These are phyloP conservation scores for Talaromyces rugulosus DNA, from an alignment of 2,329 filamentous ascomycete genomes.

Conservation along the genomic window DNA sequence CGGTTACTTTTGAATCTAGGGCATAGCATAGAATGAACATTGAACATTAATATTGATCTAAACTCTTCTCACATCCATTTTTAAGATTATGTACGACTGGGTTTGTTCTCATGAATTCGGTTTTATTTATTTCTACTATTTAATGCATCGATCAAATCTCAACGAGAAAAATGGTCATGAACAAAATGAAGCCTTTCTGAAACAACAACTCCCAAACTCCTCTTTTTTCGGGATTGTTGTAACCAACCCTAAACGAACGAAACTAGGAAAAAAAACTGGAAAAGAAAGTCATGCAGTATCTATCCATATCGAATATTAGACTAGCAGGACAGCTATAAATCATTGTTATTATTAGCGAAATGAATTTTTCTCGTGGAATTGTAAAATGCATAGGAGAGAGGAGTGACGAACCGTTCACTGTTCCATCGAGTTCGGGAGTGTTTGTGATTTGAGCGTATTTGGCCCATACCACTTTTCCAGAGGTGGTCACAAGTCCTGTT, in stretches of 20 bases:
- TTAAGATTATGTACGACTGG: background rate
- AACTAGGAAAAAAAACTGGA: background rate
- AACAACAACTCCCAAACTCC: background rate
- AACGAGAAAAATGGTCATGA: background rate
- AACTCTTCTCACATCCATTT: no score
- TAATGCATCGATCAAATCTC: background rate
- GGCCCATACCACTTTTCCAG: constrained; percentile 92
- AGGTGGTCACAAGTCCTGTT: constrained; percentile 75
- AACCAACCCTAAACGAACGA: background rate
- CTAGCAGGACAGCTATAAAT: constrained; percentile 8
- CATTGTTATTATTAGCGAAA: background rate
- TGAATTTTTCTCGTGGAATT: background rate
- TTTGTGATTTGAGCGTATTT: constrained; percentile 68
- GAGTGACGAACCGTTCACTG: constrained; percentile 48
- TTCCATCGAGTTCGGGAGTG: constrained; percentile 57
- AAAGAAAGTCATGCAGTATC: background rate
- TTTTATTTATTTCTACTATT: background rate
- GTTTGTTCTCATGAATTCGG: background rate
- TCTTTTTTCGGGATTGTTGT: background rate
- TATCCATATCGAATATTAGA: constrained; percentile 7
- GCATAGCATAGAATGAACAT: background rate
- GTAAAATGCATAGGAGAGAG: background rate
- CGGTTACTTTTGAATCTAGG: background rate
- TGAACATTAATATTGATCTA: background rate
- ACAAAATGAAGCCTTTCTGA: background rate